These are phyloP conservation scores for Hansfordia pulvinata DNA, from an alignment of 2,329 filamentous ascomycete species.

Conservation along the genomic window DNA sequence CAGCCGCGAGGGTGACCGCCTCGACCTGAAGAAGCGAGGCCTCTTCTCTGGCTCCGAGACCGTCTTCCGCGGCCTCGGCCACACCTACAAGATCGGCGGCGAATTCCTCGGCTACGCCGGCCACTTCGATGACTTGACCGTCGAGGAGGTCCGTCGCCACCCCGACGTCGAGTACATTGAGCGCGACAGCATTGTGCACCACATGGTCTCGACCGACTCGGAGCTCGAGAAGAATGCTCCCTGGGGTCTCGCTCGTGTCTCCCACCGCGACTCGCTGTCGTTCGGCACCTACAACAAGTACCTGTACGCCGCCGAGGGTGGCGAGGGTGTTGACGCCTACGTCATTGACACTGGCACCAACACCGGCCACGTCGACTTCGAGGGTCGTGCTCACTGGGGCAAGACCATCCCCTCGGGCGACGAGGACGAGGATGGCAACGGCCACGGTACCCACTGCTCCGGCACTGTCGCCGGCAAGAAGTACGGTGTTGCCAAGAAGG, in stretches of 20 bases:
- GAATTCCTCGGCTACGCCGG: constrained; percentile 84
- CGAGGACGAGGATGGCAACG: constrained; percentile 85
- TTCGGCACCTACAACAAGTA: constrained; percentile 98
- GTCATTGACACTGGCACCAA: constrained; percentile 98
- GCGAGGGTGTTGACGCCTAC: constrained; percentile 97
- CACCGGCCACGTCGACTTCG: constrained; percentile 87
- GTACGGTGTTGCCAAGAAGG: constrained; percentile 99
- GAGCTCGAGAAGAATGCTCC: constrained; percentile 76
- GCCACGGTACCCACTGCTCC: constrained; percentile 98
- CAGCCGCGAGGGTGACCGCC: constrained; percentile 52
- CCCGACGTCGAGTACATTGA: constrained; percentile 98
- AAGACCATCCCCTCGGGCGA: constrained; percentile 86
- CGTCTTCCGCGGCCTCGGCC: constrained; percentile 76
- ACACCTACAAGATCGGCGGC: constrained; percentile 86
- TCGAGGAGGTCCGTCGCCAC: constrained; percentile 87
- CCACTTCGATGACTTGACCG: constrained; percentile 85
- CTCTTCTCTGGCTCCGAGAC: constrained; percentile 55
- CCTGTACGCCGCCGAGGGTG: constrained; percentile 76
- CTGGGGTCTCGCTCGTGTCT: constrained; percentile 98
- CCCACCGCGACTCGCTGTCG: constrained; percentile 73
- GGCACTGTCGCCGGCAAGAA: constrained; percentile 96
- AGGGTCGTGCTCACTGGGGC: constrained; percentile 90
- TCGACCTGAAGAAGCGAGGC: constrained; percentile 85
- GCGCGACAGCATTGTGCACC: constrained; percentile 85
- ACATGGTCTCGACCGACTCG: constrained; percentile 40